phyloP scores from a whole-genome alignment of 768 basidiomycete genomes.

The Megacollybia marginata region DNA sequence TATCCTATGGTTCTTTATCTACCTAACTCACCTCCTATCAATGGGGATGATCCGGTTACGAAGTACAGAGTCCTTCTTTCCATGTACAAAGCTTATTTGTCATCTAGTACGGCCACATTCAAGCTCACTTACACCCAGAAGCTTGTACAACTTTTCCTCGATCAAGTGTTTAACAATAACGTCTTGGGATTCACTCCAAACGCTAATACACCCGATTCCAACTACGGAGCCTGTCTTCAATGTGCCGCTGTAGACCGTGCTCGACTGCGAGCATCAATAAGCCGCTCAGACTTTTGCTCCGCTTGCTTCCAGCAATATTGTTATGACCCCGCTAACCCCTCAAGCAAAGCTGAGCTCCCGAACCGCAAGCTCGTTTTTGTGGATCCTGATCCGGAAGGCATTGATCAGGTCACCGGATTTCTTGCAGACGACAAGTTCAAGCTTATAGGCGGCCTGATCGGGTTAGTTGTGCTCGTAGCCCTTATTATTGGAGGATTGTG shows the following conservation, averaged over 20 bases:
- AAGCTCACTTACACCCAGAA: conserved; percentile 50
- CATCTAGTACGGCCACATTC: conserved; percentile 45
- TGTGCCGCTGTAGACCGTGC: conserved; percentile 31
- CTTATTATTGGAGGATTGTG: conserved; percentile 30
- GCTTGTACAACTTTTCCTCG: conserved; percentile 50
- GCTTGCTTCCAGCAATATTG: conserved; percentile 27
- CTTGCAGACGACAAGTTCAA: conserved; percentile 35
- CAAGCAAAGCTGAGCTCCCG: conserved; percentile 17
- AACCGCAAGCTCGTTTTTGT: conserved; percentile 35
- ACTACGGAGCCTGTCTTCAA: conserved; percentile 50
- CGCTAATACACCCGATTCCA: conserved; percentile 43
- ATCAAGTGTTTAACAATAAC: conserved; percentile 50
- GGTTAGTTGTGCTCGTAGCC: conserved; percentile 32
- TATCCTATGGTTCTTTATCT: conserved; percentile 70
- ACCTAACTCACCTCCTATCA: conserved; percentile 68
- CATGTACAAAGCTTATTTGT: conserved; percentile 5
- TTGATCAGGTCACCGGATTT: conserved; percentile 33
- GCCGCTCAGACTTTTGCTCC: conserved; percentile 18
- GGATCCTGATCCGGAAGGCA: conserved; percentile 50
- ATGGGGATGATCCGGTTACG: conserved; percentile 53
- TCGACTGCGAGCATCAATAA: conserved; percentile 14
- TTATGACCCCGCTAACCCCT: conserved; percentile 18
- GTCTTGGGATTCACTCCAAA: conserved; percentile 57
- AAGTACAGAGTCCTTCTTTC: conserved; percentile 60
- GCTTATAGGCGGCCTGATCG: conserved; percentile 41